phyloP scores from a whole-genome alignment of 768 basidiomycete species.

The Porphyrellus cyaneotinctus region DNA sequence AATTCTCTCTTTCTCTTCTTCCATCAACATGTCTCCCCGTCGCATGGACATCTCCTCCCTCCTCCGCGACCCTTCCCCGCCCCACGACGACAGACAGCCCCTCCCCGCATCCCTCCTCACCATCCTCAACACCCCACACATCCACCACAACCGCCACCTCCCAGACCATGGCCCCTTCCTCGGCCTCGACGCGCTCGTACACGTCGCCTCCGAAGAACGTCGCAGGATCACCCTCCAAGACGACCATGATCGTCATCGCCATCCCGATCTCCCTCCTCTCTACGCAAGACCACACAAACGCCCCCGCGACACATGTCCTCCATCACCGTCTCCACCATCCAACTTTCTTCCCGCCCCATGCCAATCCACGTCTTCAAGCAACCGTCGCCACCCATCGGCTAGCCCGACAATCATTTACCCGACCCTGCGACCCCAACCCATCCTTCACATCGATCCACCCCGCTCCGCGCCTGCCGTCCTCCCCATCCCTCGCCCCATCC shows the following conservation, averaged over 20 bases:
- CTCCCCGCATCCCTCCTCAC: conserved; percentile 16
- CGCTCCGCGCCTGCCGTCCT: conserved; percentile 1
- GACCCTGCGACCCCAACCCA: conserved; percentile 21
- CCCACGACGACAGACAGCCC: background rate
- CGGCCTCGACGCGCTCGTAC: conserved; percentile 64
- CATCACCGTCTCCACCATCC: conserved; percentile 11
- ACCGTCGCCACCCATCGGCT: conserved; percentile 20
- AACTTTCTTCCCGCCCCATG: conserved; percentile 2
- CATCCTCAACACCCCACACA: conserved; percentile 17
- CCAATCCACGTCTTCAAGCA: conserved; percentile 14
- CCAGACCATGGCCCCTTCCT: background rate
- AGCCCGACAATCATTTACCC: conserved; percentile 18
- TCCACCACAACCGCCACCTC: background rate
- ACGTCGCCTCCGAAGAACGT: conserved; percentile 66
- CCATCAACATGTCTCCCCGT: conserved; percentile 51
- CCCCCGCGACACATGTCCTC: conserved; percentile 11
- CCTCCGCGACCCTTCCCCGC: conserved; percentile 40
- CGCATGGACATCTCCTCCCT: conserved; percentile 76
- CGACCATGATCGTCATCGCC: background rate
- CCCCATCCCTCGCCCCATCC: background rate
- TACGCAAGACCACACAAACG: conserved; percentile 23
- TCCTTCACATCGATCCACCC: conserved; percentile 11
- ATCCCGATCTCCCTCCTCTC: conserved; percentile 5
- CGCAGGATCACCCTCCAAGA: conserved; percentile 40
- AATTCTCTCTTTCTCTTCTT: background rate